Evolutionary conservation across 805 yeast species (phyloP), one percentile per base, ranked within the genome.

Genomic region (Jamesozyma lodderae): DNA sequence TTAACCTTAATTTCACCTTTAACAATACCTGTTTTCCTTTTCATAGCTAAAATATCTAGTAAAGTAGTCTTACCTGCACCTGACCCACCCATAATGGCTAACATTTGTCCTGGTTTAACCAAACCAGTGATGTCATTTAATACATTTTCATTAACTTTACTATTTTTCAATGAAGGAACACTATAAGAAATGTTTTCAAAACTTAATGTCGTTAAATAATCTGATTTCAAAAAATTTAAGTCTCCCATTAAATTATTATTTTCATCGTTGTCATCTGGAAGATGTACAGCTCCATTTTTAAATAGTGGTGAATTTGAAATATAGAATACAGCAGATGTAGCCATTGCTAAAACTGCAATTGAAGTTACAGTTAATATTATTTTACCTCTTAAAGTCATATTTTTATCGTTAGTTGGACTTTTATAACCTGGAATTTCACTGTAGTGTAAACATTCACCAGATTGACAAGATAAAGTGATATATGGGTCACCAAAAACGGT

Each of bases 41-140:
- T 92, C 33, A 80, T 82, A 0, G 97, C 97, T 40, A 92, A 65
- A 42, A 92, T 87, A 55, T 92, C 98, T 36, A 92, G 65, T 31
- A 92, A 63, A 0, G 98, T 90, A 1, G 98, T 90, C 57, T 92
- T 92, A 37, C 98, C 98, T 11, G 98, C 97, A 35, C 98, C 98
- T 0, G 96, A 88, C 1, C 96, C 96, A 31, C 98, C 98, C 95
- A 92, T 85, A 30, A 92, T 86, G 0, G 98, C 97, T 56, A 87
- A 59, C 44, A 94, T 81, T 56, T 87, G 87, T 27, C 96, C 81
- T 2, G 96, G 95, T 36, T 75, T 75, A 3, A 79, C 95, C 11
- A 76, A 49, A 8, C 98, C 98, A 48, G 74, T 77, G 0, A 85
- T 70, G 21, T 71, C 67, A 10, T 72, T 68, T 41, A 92, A 68